These are phyloP conservation scores for Aspergillus mulundensis DNA, from an alignment of 495 filamentous ascomycete genomes.

Conservation along the genomic window DNA sequence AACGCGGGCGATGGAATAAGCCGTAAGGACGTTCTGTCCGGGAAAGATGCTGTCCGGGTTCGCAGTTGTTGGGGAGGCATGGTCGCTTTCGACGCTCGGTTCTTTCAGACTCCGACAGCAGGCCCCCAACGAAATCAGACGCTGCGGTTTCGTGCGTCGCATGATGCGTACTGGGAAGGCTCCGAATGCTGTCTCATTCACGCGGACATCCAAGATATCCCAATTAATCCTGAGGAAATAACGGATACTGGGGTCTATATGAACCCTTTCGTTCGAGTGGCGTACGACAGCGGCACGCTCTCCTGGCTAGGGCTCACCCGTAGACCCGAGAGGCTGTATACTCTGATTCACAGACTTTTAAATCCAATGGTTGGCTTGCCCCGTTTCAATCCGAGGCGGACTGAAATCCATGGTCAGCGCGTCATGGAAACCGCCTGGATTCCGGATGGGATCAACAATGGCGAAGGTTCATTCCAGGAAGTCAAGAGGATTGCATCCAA, in stretches of 20 bases:
- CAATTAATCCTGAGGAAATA: conserved; percentile 32
- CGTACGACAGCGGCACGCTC: conserved; percentile 53
- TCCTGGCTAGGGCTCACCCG: conserved; percentile 52
- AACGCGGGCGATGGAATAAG: conserved; percentile 52
- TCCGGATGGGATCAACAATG: conserved; percentile 22
- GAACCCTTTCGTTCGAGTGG: conserved; percentile 69
- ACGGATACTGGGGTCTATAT: conserved; percentile 59
- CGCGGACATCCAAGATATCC: conserved; percentile 57
- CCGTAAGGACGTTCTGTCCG: conserved; percentile 55
- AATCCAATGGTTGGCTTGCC: conserved; percentile 52
- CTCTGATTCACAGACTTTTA: conserved; percentile 49
- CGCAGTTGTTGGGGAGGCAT: conserved; percentile 81
- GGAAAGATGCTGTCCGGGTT: conserved; percentile 66
- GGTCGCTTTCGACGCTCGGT: conserved; percentile 70
- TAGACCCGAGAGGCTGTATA: conserved; percentile 57
- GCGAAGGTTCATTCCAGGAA: conserved; percentile 39
- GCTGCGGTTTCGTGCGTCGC: conserved; percentile 63
- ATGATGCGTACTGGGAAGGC: conserved; percentile 67
- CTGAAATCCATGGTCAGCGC: conserved; percentile 49
- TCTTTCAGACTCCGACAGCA: conserved; percentile 42
- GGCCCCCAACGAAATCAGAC: conserved; percentile 25
- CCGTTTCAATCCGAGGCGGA: conserved; percentile 54
- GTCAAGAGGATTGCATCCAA: conserved; percentile 40
- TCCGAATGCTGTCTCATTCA: conserved; percentile 79
- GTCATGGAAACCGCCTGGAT: conserved; percentile 55